Conservation (phyloP, 2,329 filamentous ascomycete species). For the Aspergillus brunneoviolaceus region DNA sequence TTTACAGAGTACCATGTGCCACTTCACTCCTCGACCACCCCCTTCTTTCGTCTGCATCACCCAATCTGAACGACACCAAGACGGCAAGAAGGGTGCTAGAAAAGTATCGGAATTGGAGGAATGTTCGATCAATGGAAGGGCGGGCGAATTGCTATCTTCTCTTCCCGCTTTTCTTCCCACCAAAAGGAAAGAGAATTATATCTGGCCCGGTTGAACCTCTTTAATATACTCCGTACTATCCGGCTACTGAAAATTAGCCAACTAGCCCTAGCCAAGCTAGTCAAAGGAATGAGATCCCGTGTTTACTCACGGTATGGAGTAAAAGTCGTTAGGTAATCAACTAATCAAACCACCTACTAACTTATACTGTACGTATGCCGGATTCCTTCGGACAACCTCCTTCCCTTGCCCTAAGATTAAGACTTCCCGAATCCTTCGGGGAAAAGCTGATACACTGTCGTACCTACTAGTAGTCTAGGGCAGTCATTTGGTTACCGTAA, state of each 20-base stretch:
- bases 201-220: background rate
- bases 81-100: background rate
- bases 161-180: background rate
- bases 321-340: too few species aligned
- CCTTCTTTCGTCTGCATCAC: background rate
- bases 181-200: background rate
- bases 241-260: background rate
- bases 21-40: background rate
- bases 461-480: too few species aligned
- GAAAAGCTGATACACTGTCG: background rate
- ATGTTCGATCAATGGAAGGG: background rate
- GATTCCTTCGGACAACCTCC: background rate
- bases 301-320: background rate
- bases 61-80: background rate
- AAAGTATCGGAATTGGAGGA: background rate
- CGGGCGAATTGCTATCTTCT: background rate
- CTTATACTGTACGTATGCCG: background rate
- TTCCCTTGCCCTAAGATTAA: background rate
- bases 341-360: too few species aligned
- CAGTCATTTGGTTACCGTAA: too few species aligned
- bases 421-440: background rate
- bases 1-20: background rate
- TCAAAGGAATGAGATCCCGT: background rate
- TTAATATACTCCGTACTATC: background rate
- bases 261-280: background rate